Percentiles rank a stretch among this genome's conserved stretches.
These are phyloP conservation scores for Syzygium grande DNA, from an alignment of 345 rosid genomes.

Conservation along the genomic window DNA sequence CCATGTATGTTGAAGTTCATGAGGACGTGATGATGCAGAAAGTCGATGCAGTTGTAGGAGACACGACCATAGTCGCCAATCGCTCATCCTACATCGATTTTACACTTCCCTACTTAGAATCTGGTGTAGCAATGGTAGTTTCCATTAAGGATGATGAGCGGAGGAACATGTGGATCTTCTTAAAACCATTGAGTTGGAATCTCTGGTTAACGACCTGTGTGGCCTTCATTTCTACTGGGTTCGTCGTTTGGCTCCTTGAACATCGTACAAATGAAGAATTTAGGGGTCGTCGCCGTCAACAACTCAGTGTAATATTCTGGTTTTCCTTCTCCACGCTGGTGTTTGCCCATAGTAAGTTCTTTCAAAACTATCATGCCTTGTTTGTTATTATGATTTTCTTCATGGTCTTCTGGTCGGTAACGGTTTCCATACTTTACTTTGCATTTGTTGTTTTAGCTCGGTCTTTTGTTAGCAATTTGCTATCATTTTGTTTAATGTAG, in stretches of 20 bases:
- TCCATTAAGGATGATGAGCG: slow-evolving; percentile 21
- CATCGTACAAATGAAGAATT: slow-evolving; percentile 61
- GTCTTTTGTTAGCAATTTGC: not conserved
- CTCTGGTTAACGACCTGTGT: slow-evolving; percentile 51
- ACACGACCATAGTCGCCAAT: slow-evolving; percentile 34
- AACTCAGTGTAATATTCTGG: too few relatives aligned
- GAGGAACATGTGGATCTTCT: too few relatives aligned
- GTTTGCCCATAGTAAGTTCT: slow-evolving; percentile 7
- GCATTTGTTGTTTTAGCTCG: not conserved
- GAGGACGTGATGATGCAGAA: slow-evolving; percentile 13
- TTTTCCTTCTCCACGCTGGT: too few relatives aligned
- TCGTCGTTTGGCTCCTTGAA: slow-evolving; percentile 65
- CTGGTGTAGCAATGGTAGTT: slow-evolving; percentile 69
- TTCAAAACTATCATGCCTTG: slow-evolving; percentile 48
- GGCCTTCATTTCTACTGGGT: slow-evolving; percentile 50
- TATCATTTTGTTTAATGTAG: slow-evolving; percentile 9
- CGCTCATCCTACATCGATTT: slow-evolving; percentile 49
- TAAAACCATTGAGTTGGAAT: slow-evolving; percentile 51
- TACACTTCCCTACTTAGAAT: slow-evolving; percentile 55
- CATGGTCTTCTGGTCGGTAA: too few relatives aligned
- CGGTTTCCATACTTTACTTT: not conserved
- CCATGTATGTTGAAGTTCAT: not conserved
- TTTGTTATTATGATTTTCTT: not conserved
- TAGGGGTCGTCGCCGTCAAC: slow-evolving; percentile 25
- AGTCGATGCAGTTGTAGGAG: slow-evolving; percentile 56